Conservation (phyloP, 306 rosid species). For the Castanospermum australe region DNA sequence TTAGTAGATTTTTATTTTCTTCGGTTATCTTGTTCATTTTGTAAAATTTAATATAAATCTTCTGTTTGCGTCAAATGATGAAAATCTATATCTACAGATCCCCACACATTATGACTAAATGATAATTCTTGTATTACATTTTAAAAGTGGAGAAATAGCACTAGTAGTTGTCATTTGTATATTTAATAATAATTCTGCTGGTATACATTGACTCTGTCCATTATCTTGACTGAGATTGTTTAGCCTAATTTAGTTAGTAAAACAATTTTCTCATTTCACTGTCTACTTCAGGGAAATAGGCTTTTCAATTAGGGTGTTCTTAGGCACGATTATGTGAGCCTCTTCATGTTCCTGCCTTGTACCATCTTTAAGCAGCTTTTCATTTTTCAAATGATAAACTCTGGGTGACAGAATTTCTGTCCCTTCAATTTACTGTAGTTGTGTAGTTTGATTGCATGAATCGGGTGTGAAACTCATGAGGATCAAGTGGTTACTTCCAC, state of each 20-base stretch:
- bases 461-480: not conserved
- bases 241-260: not conserved
- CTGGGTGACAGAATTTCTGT: not conserved
- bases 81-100: not conserved
- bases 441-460: not conserved
- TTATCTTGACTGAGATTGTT: not conserved
- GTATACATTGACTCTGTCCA: not conserved
- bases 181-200: not conserved
- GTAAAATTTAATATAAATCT: not conserved
- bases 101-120: not conserved
- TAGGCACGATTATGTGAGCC: too few relatives aligned
- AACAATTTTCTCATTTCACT: not conserved
- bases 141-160: not conserved
- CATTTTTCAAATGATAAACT: not conserved
- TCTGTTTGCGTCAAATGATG: not conserved
- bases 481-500: slow-evolving; percentile 56
- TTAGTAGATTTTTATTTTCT: not conserved
- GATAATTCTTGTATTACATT: not conserved
- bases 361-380: not conserved
- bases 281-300: not conserved
- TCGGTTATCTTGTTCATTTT: too few relatives aligned
- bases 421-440: not conserved
- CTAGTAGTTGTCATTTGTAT: not conserved
- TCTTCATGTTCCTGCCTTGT: too few relatives aligned
- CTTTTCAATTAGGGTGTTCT: not conserved